Evolutionary conservation across 1,284 basidiomycete genomes (phyloP), one percentile per base, ranked within the genome.

Genomic region (Rhodotorula sp.): DNA sequence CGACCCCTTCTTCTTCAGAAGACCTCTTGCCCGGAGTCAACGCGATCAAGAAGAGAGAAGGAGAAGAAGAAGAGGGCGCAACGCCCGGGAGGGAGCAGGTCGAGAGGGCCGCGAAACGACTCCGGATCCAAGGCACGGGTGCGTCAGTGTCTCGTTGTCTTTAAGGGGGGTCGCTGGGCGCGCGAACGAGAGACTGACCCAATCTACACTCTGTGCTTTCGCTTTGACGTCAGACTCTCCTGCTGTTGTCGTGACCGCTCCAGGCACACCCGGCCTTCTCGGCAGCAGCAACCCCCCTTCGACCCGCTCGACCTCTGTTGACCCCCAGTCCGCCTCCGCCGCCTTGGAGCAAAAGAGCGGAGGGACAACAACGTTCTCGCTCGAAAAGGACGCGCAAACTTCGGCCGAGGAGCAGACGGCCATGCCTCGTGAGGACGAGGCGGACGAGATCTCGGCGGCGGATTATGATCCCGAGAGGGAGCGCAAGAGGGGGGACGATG

Each of bases 391-490:
- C 43, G 73, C 70, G 26, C 26, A 26, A 16, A 55, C 54, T 28
- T 55, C 54, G 14, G 16, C 26, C 23, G 54, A 26, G 54, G 54
- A 55, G 18, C 54, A 26, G 54, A 55, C 54, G 26, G 54, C 54
- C 26, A 28, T 55, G 54, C 54, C 54, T 3, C 28, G 54, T 1
- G 54, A 55, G n/a, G 54, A 55, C 14, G 83, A 83, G 59, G 84
- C 83, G 60, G 84, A 83, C 68, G 87, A 89, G 75, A 84, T 95
- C 49, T 91, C 88, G 55, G 94, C 94, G 28, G 94, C 93, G 58
- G 93, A 97, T 81, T 97, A 97, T 81, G 91, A 95, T 81, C 92
- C 93, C 23, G 90, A 89, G 78, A 85, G 88, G 47, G 90, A 95
- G 81, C 92, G 93, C 23, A 90, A 89, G 78, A 85, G 88, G 47